Percentiles rank a stretch among this genome's conserved stretches.
These are phyloP conservation scores for Amauroascus verrucosus DNA, from an alignment of 2,329 filamentous ascomycete species.

Conservation along the genomic window DNA sequence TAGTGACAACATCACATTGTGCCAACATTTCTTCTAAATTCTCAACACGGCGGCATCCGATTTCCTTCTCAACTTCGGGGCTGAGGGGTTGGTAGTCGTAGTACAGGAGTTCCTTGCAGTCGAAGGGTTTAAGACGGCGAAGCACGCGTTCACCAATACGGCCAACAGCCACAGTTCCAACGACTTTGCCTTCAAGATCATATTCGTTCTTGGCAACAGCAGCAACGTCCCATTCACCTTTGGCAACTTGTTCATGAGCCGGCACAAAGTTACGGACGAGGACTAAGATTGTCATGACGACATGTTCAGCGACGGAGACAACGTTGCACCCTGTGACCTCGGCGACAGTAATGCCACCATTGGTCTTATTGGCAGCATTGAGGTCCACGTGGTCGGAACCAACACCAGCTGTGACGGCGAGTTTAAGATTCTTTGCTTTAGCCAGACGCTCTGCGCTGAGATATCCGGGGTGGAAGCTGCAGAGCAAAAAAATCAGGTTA, in stretches of 20 bases:
- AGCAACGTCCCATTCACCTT: slow-evolving; percentile 90
- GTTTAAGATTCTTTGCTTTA: slow-evolving; percentile 97
- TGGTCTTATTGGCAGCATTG: slow-evolving; percentile 94
- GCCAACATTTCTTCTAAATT: slow-evolving; percentile 83
- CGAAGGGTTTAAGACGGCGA: slow-evolving; percentile 88
- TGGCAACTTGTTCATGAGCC: slow-evolving; percentile 83
- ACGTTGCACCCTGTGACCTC: slow-evolving; percentile 98
- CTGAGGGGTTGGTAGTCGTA: slow-evolving; percentile 96
- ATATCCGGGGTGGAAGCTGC: slow-evolving; percentile 94
- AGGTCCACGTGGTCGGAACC: slow-evolving; percentile 98
- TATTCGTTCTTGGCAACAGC: slow-evolving; percentile 96
- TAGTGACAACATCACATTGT: slow-evolving; percentile 95
- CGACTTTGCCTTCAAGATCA: slow-evolving; percentile 93
- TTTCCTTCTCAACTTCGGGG: slow-evolving; percentile 82
- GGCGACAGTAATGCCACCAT: slow-evolving; percentile 91
- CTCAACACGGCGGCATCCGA: slow-evolving; percentile 83
- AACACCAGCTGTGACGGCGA: slow-evolving; percentile 93
- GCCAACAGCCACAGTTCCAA: slow-evolving; percentile 93
- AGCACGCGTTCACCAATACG: slow-evolving; percentile 97
- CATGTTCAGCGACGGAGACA: slow-evolving; percentile 96
- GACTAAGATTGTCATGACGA: slow-evolving; percentile 95
- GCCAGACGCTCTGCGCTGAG: slow-evolving; percentile 90
- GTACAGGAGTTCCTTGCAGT: slow-evolving; percentile 99
- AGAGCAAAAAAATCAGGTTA: neutral
- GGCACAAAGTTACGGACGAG: slow-evolving; percentile 98